phyloP scores from a whole-genome alignment of 2,329 filamentous ascomycete genomes.

The Fusarium succisae region DNA sequence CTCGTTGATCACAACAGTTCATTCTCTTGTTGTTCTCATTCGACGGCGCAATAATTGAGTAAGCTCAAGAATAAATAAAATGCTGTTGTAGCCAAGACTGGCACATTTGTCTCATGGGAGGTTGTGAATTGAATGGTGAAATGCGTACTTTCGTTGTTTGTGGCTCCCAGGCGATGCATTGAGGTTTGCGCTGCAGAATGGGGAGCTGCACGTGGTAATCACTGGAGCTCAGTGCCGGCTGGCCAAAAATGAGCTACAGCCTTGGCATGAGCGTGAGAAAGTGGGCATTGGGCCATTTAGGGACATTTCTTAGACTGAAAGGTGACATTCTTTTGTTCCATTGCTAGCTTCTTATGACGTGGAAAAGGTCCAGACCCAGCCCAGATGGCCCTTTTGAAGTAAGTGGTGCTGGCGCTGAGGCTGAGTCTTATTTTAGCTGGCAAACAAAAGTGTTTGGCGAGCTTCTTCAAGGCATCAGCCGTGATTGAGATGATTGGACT shows the following conservation, averaged over 20 bases:
- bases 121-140: not conserved
- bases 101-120: too few species aligned
- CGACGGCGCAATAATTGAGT: too few species aligned
- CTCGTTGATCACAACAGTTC: not conserved
- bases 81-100: not conserved
- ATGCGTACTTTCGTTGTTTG: not conserved
- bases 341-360: not conserved
- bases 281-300: not conserved
- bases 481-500: not conserved
- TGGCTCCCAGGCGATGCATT: not conserved
- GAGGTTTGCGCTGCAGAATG: not conserved
- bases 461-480: not conserved
- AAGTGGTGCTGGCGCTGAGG: not conserved
- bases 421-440: not conserved
- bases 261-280: not conserved
- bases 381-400: not conserved
- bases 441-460: not conserved
- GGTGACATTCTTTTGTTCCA: not conserved
- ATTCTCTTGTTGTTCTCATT: not conserved
- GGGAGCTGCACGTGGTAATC: not conserved
- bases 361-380: not conserved
- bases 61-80: rapidly evolving
- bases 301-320: not conserved
- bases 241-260: not conserved
- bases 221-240: not conserved